Base-by-base conservation (phyloP, 495 filamentous ascomycete genomes). In the Neohortaea acidophila region DNA sequence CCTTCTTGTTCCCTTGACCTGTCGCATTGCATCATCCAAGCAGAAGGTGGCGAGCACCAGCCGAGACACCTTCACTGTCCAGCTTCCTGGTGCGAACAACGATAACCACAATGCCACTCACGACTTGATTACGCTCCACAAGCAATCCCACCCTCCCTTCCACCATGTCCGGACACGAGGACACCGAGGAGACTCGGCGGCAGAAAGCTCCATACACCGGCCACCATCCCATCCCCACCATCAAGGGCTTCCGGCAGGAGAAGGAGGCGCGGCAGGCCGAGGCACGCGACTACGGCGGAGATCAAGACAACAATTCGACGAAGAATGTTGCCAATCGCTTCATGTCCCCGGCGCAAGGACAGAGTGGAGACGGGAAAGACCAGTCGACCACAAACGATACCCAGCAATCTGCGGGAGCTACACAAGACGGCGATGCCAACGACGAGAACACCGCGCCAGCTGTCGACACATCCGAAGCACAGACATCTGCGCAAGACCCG, bases 141-240 rank as follows among this genome's bases (percentile, higher is more conserved):
- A n/a, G n/a, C n/a, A n/a, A n/a, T n/a, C n/a, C n/a, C n/a, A n/a
- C n/a, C n/a, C n/a, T n/a, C n/a, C n/a, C n/a, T n/a, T 26, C 24
- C 24, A 38, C 2, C 25, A 47, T 47, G 44, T 47, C 44, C 7
- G 40, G 40, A 23, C 44, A 50, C 26, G 60, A 63, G 2, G 66
- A 69, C 40, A 60, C 62, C 4, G 56, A 68, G 21, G 61, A 58
- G n/a, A 44, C 54, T 9, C 53, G 51, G 14, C 64, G 61, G 15
- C 62, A 72, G 39, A 59, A 58, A 21, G 59, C 62, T 6, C 67
- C 71, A 8, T 74, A 76, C 51, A 68, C 59, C 9, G 54, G 60
- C 3, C 63, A 64, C 36, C 70, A 79, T 45, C 68, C 68, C 0
- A 65, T 81, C 19, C 75, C 75, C 12, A 79, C 73, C 13, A 57